A percentile compares a stretch with the other conserved stretches of the same genome.
Evolutionary conservation across 164 flowering plant species (phyloP).

Genomic region (Sedum album): DNA sequence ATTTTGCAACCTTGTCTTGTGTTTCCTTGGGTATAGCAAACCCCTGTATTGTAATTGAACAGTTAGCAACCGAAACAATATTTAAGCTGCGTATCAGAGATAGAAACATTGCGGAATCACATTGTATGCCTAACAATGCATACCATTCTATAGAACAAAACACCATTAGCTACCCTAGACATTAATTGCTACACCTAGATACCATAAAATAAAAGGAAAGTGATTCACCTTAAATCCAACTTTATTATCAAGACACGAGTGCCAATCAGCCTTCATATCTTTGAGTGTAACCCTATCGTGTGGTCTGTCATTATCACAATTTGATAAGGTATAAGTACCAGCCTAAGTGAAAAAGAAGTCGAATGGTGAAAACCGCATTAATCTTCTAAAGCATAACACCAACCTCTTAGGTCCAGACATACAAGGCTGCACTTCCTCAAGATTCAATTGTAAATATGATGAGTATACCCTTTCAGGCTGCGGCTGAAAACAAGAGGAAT

Average conservation of each 20-base stretch:
- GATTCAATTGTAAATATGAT: conserved; percentile 9
- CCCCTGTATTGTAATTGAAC: conserved; percentile 38
- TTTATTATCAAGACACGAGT: conserved; percentile 10
- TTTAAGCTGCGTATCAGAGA: not conserved
- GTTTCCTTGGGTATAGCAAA: conserved; percentile 81
- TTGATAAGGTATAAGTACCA: not conserved
- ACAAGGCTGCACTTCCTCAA: conserved; percentile 10
- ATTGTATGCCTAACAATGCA: not conserved
- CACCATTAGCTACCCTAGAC: not conserved
- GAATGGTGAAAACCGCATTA: not conserved
- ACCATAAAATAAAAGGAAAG: not conserved
- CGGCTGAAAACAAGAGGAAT: conserved; percentile 7
- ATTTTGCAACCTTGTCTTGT: conserved; percentile 72
- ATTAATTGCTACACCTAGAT: not conserved
- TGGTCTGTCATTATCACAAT: conserved; percentile 5
- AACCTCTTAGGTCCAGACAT: conserved; percentile 10
- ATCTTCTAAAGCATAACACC: not conserved
- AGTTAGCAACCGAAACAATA: not conserved
- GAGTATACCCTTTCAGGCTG: conserved; percentile 10
- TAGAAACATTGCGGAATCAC: not conserved
- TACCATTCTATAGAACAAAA: not conserved
- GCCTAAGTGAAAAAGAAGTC: not conserved
- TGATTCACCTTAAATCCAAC: conserved; percentile 9
- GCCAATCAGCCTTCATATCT: conserved; percentile 11
- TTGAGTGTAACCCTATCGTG: conserved; percentile 6